Base-by-base conservation (phyloP, 192 early-diverging fungal species). In the Obelidium mucronatum region DNA sequence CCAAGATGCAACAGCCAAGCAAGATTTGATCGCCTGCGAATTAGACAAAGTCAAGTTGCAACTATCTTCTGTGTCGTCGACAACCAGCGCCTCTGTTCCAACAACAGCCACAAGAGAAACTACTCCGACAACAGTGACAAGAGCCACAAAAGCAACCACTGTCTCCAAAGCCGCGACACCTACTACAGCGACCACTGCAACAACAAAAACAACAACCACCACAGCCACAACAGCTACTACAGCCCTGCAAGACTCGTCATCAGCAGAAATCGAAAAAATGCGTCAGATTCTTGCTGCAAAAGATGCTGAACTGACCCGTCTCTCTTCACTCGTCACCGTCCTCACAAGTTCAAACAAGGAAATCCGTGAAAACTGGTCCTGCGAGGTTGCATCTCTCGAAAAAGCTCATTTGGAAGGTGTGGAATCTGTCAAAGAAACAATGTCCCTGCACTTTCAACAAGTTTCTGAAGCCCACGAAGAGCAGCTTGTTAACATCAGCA, bases 1-100 rank as follows among this genome's bases (percentile, higher is more conserved):
- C 6, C 72, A 74, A 30, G 40, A 54, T 33, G 72, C 72, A 6
- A 74, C 72, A 3, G 72, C 72, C 19, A 74, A 74, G 42, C 60
- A 60, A 15, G 72, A 74, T 31, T 8, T 24, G 19, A 11, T 59
- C 8, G 70, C 35, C 0, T 26, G 13, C 1, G 72, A 60, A 30
- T 63, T 62, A 11, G 11, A 74, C 8, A 51, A 19, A 11, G 66
- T 65, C 37, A 11, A 65, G 28, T 11, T n/a, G n/a, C n/a, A n/a
- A 15, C 1, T 15, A 61, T 2, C 30, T n/a, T n/a, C n/a, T n/a
- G n/a, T 11, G 42, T 44, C 17, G 42, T 11, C 42, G 42, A 11
- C 17, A 17, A 17, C 42, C 6, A 44, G 6, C 17, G 42, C 42
- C 42, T 65, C 35, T 65, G 63, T 34, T 65, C 30, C 63, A 13